phyloP scores from a whole-genome alignment of 2,329 filamentous ascomycete genomes.

The Neurospora sp. region DNA sequence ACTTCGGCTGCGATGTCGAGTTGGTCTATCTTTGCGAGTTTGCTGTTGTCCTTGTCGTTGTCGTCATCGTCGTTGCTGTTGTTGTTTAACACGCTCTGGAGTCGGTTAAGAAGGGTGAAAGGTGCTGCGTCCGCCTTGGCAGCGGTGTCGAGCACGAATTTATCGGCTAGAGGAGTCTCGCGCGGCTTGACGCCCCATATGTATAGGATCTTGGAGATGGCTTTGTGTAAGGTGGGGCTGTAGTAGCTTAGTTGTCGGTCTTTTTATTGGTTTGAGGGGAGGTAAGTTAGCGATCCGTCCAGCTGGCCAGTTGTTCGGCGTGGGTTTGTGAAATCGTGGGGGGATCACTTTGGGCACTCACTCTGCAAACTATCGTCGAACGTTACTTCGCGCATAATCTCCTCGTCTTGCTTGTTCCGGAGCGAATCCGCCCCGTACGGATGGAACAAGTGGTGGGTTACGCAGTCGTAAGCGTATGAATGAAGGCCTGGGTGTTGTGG shows the following conservation, averaged over 20 bases:
- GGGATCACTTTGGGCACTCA: conserved; percentile 25
- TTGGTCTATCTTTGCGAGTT: conserved; percentile 34
- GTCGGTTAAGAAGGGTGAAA: conserved; percentile 50
- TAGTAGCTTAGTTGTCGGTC: conserved; percentile 52
- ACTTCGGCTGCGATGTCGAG: conserved; percentile 57
- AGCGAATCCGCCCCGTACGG: conserved; percentile 55
- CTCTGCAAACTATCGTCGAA: conserved; percentile 59
- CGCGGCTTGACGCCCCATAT: conserved; percentile 41
- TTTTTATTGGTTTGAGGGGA: conserved; percentile 17
- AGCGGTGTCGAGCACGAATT: conserved; percentile 46
- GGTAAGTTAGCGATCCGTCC: background rate
- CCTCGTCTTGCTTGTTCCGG: conserved; percentile 42
- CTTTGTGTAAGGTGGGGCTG: conserved; percentile 38
- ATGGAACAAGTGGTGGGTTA: conserved; percentile 61
- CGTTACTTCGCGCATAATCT: conserved; percentile 59
- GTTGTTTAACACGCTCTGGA: conserved; percentile 26
- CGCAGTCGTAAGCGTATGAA: conserved; percentile 60
- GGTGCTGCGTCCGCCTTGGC: conserved; percentile 34
- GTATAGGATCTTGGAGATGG: conserved; percentile 36
- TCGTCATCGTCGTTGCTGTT: background rate
- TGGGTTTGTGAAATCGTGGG: background rate
- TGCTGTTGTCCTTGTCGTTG: conserved; percentile 24
- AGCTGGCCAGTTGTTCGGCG: background rate
- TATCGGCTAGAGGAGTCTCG: conserved; percentile 47
- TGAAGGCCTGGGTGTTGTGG: conserved; percentile 35